These are phyloP conservation scores for Pleomassaria siparia DNA, from an alignment of 2,329 filamentous ascomycete genomes.

Conservation along the genomic window DNA sequence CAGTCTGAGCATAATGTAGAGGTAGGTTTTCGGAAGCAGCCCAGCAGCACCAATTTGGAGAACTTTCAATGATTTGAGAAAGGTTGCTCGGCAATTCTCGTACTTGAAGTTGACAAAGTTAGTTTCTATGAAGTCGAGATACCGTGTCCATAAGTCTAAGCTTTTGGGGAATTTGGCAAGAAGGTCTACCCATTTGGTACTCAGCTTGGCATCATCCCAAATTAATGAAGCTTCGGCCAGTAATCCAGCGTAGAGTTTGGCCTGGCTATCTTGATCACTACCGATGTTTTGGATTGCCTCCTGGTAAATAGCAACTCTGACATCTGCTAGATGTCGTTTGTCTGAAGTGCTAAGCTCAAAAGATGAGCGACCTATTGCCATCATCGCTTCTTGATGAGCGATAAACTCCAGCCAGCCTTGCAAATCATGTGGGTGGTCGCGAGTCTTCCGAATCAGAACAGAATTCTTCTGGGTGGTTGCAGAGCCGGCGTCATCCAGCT, in stretches of 20 bases:
- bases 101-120: constrained; percentile 68
- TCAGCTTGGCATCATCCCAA: constrained; percentile 67
- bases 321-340: constrained; percentile 69
- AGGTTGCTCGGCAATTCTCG: constrained; percentile 63
- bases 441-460: constrained; percentile 64
- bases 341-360: constrained; percentile 61
- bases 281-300: constrained; percentile 67
- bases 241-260: constrained; percentile 65
- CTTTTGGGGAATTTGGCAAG: constrained; percentile 58
- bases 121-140: constrained; percentile 71
- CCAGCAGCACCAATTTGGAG: constrained; percentile 14
- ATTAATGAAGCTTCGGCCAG: constrained; percentile 73
- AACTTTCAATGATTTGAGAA: constrained; percentile 58
- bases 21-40: constrained; percentile 25
- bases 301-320: constrained; percentile 78
- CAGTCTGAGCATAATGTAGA: constrained; percentile 74
- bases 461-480: constrained; percentile 56
- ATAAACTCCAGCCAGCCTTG: constrained; percentile 78
- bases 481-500: constrained; percentile 17
- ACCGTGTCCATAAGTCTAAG: constrained; percentile 70
- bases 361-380: constrained; percentile 52
- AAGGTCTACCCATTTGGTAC: constrained; percentile 66
- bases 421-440: constrained; percentile 66
- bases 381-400: constrained; percentile 70
- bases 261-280: constrained; percentile 49